A percentile compares a stretch with the other conserved stretches of the same genome.
Evolutionary conservation across 2,329 filamentous ascomycete species (phyloP).

Genomic region (Curvularia verruculosa): DNA sequence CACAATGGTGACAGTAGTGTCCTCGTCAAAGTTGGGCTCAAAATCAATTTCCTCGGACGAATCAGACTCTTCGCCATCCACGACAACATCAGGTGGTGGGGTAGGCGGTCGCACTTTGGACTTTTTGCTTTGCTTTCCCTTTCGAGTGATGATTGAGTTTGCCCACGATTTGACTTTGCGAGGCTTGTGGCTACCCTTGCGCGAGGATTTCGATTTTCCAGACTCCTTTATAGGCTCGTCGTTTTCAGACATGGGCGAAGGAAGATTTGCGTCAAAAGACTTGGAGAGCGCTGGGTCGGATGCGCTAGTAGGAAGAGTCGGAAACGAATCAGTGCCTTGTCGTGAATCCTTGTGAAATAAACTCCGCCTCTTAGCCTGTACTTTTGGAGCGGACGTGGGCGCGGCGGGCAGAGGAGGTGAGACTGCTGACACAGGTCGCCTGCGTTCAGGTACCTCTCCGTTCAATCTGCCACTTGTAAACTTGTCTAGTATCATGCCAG

Average conservation of each 20-base stretch:
- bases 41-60: constrained; percentile 47
- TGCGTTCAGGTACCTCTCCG: constrained; percentile 34
- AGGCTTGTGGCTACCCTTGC: constrained; percentile 61
- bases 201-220: constrained; percentile 53
- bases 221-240: constrained; percentile 45
- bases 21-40: constrained; percentile 50
- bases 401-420: constrained; percentile 27
- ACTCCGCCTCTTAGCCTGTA: constrained; percentile 43
- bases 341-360: constrained; percentile 60
- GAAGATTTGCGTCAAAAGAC: constrained; percentile 33
- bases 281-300: constrained; percentile 46
- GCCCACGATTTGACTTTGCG: constrained; percentile 80
- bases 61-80: constrained; percentile 42
- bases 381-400: constrained; percentile 8
- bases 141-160: constrained; percentile 69
- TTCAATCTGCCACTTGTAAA: constrained; percentile 34
- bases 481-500: constrained; percentile 69
- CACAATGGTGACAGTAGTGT: constrained; percentile 52
- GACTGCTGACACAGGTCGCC: constrained; percentile 48
- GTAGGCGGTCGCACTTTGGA: constrained; percentile 48
- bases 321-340: constrained; percentile 46
- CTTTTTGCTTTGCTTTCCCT: constrained; percentile 60
- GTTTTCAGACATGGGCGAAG: constrained; percentile 34
- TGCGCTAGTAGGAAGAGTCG: constrained; percentile 37
- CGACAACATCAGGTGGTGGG: constrained; percentile 33